Evolutionary conservation across 257 asterid species (phyloP), one percentile per base, ranked within the genome.

Genomic region (Cordia subcordata): DNA sequence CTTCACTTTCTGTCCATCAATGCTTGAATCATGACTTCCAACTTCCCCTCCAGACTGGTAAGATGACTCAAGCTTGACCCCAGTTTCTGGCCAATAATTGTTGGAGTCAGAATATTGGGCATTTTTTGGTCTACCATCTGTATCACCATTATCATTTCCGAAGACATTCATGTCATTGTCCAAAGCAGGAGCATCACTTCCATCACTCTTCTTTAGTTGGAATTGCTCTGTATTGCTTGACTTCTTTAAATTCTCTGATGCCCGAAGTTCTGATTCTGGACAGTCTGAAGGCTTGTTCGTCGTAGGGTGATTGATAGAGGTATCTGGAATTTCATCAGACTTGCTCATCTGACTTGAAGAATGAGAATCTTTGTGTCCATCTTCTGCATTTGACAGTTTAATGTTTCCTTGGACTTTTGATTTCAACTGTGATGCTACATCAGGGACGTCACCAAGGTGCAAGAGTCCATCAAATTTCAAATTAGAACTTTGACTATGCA

Each of bases 401-500:
- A 51, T 54, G 58, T 77, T 72, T 49, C 74, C 81, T 20, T 53
- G 64, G 27, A 67, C 70, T 47, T 75, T 68, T 37, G 88, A 72
- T 68, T 70, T 79, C 68, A 64, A 38, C 57, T 68, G 68, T 27
- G 85, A 75, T 54, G 78, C 75, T 75, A 65, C 62, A 56, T 68
- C 77, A 66, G 79, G 79, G 64, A 65, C 64, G 54, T 37, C 69
- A 45, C 81, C 81, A 42, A 75, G 62, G 54, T 60, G 71, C 52
- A 68, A 58, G 57, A 88, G 73, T 67, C 72, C 77, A 56, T 73
- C 77, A 57, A 84, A 40, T 64, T 84, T 88, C 58, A 84, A 49
- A 75, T 86, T 73, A 60, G 93, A 70, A 17, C 75, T 77, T 47
- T 62, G 83, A 63, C 64, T 79, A 61, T 79, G 82, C 74, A 92